Evolutionary conservation across 2,329 filamentous ascomycete genomes (phyloP).

Genomic region (Colletotrichum lupini): DNA sequence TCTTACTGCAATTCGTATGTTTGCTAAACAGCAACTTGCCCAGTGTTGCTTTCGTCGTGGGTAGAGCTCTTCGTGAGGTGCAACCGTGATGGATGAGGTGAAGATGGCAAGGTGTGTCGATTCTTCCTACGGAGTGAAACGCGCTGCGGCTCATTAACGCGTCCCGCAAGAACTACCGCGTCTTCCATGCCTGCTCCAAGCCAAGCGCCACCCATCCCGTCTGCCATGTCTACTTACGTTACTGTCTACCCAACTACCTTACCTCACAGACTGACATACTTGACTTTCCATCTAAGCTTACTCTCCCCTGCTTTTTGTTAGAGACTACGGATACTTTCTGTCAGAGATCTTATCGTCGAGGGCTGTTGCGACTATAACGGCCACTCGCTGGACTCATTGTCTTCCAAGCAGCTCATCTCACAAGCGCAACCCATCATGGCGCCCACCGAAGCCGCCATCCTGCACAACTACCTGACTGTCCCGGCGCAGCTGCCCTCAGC

Average conservation of each 20-base stretch:
- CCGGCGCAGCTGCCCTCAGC: conserved; percentile 80
- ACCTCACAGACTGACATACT: neutral
- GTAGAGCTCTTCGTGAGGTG: neutral
- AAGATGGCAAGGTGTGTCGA: conserved; percentile 20
- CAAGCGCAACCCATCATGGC: conserved; percentile 63
- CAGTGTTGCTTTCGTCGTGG: neutral
- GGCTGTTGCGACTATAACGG: neutral
- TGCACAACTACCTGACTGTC: conserved; percentile 81
- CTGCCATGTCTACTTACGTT: neutral
- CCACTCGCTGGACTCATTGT: neutral
- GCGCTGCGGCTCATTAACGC: conserved; percentile 34
- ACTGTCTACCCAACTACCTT: neutral
- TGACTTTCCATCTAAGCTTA: neutral
- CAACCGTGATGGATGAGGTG: conserved; percentile 6
- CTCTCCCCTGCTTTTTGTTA: conserved; percentile 45
- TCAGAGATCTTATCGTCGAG: neutral
- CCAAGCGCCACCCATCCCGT: conserved; percentile 8
- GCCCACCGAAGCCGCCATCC: conserved; percentile 78
- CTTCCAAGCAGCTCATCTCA: conserved; percentile 27
- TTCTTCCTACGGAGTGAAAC: conserved; percentile 27
- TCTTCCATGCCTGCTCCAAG: neutral
- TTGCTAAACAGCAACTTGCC: no score
- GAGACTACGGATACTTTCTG: neutral
- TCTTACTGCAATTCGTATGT: neutral
- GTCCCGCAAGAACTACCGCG: conserved; percentile 28